These are phyloP conservation scores for Mycena metata DNA, from an alignment of 768 basidiomycete species.

Conservation along the genomic window DNA sequence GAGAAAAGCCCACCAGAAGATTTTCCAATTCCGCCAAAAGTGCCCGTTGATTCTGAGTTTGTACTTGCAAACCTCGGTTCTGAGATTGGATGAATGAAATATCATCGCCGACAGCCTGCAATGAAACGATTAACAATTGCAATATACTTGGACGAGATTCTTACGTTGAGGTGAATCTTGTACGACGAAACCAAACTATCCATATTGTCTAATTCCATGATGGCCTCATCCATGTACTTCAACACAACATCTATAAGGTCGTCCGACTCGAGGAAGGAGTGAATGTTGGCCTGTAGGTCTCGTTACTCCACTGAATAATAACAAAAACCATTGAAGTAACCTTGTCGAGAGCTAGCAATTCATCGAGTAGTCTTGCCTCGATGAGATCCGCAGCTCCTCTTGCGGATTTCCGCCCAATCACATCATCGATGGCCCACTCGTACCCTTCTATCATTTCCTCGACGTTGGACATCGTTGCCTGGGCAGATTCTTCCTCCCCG, in stretches of 20 bases:
- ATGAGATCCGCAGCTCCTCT: constrained; percentile 91
- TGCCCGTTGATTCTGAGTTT: constrained; percentile 94
- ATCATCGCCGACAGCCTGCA: constrained; percentile 93
- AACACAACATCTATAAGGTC: constrained; percentile 89
- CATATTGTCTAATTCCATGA: constrained; percentile 91
- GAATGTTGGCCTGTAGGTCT: constrained; percentile 86
- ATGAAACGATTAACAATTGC: constrained; percentile 4
- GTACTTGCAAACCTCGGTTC: constrained; percentile 96
- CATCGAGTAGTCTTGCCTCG: constrained; percentile 89
- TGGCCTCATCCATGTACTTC: constrained; percentile 90
- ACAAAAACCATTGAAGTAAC: constrained; percentile 55
- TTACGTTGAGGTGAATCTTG: constrained; percentile 95
- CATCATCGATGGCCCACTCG: constrained; percentile 92
- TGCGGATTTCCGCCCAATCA: constrained; percentile 73
- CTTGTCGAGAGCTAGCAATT: constrained; percentile 94
- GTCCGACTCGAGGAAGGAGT: constrained; percentile 97
- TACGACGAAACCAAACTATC: constrained; percentile 92
- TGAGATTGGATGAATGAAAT: constrained; percentile 97
- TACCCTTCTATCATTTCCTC: constrained; percentile 99
- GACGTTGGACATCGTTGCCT: constrained; percentile 89
- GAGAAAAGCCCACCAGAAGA: constrained; percentile 70
- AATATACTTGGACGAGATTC: constrained; percentile 43
- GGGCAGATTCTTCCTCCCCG: constrained; percentile 79
- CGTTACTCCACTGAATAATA: constrained; percentile 23
- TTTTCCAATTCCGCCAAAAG: constrained; percentile 89